Evolutionary conservation across 768 basidiomycete species (phyloP).

Genomic region (Pisolithus orientalis): DNA sequence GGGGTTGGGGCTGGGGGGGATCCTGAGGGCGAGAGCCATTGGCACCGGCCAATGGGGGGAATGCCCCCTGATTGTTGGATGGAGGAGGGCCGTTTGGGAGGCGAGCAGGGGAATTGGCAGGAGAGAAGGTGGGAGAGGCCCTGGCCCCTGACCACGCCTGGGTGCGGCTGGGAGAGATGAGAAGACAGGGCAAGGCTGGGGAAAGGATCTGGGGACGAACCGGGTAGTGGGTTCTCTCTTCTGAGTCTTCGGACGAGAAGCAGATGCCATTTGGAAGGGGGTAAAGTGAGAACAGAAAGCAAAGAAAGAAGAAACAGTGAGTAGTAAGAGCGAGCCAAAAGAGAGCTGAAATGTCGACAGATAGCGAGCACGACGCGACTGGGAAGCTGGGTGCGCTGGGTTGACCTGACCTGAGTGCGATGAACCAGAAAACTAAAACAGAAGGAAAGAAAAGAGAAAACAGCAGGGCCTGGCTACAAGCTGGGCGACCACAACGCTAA

Average conservation of each 20-base stretch:
- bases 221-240: constrained; percentile 53
- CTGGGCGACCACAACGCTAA: constrained; percentile 15
- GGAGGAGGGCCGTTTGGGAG: constrained; percentile 36
- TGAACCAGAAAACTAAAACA: background rate
- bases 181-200: constrained; percentile 7
- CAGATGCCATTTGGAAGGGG: constrained; percentile 48
- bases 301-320: constrained; percentile 24
- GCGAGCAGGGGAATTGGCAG: constrained; percentile 35
- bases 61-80: constrained; percentile 27
- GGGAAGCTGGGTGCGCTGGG: constrained; percentile 14
- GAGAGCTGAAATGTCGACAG: constrained; percentile 30
- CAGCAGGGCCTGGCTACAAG: constrained; percentile 18
- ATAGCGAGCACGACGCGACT: constrained; percentile 31
- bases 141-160: constrained; percentile 66
- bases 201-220: constrained; percentile 34
- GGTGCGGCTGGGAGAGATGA: constrained; percentile 27
- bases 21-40: constrained; percentile 46
- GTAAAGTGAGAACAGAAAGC: constrained; percentile 19
- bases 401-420: constrained; percentile 12
- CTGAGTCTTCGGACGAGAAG: constrained; percentile 55
- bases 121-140: constrained; percentile 66
- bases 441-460: constrained; percentile 2
- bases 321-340: constrained; percentile 15
- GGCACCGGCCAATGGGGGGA: constrained; percentile 37
- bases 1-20: constrained; percentile 15